Base-by-base conservation (phyloP, 179 eudicot species). In the Silene vulgaris region DNA sequence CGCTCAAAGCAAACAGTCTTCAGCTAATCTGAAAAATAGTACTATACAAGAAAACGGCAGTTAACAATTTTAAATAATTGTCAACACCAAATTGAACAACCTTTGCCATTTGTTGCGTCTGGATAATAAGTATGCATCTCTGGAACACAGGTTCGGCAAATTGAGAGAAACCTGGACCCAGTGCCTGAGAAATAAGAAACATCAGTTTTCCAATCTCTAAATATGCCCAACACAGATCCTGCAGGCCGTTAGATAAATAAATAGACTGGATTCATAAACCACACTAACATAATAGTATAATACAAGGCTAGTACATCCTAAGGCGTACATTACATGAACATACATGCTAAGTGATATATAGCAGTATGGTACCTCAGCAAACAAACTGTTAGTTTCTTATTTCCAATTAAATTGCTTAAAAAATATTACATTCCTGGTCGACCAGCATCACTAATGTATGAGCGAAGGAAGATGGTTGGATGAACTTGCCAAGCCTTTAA, bases 101-200 rank as follows among this genome's bases (percentile, higher is more conserved):
- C 99, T 95, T 95, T 26, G 96, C 90, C 85, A 88, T 61, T 79
- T 87, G 97, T 78, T 92, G 97, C 48, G 91, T 84, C 87, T 95
- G 99, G 84, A 95, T 88, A 82, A 90, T 89, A 81, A 79, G 86
- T 77, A 89, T 89, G 89, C 97, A 92, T 87, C 99, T 90, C 90
- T 90, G 95, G 77, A 89, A 95, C 29, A 95, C 97, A 60, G 99
- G 99, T 71, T 86, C 90, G 43, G 99, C 96, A 88, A 95, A 95
- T 75, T 85, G 97, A 62, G 90, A 83, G 78, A 95, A 95, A 67
- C 97, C 99, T 3, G 89, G 80, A 63, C 99, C 96, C 84, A 95
- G 76, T 65, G 97, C 99, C 99, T 95, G 97, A 76, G 86, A 69
- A 73, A 57, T 50, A 3, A n/a, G n/a, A 43, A 74, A 73, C 13